A percentile compares a stretch with the other conserved stretches of the same genome.
Conservation (phyloP, 1,284 basidiomycete species). For the Leccinum glutinopallens region DNA sequence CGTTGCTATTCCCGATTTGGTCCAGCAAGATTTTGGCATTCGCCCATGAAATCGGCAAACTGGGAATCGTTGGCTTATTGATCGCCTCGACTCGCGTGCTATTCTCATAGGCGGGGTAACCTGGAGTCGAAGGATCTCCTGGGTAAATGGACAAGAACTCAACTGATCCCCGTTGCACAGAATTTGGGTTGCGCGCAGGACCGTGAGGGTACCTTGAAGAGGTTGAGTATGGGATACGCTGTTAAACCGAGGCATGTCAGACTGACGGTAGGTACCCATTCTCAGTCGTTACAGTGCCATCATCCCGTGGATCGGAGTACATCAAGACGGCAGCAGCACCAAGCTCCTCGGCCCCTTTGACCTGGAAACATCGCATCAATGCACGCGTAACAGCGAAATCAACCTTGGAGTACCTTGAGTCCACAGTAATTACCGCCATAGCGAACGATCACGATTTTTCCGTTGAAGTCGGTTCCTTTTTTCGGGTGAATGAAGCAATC, state of each 20-base stretch:
- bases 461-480: conserved; percentile 49
- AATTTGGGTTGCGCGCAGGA: conserved; percentile 71
- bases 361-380: conserved; percentile 35
- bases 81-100: conserved; percentile 60
- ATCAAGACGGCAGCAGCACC: conserved; percentile 65
- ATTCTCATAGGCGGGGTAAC: conserved; percentile 73
- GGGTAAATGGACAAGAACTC: conserved; percentile 74
- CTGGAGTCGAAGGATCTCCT: conserved; percentile 72
- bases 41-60: conserved; percentile 58
- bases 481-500: neutral
- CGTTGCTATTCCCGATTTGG: conserved; percentile 40
- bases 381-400: neutral
- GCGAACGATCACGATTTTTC: conserved; percentile 70
- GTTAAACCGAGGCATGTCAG: neutral
- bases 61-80: conserved; percentile 72
- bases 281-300: conserved; percentile 66
- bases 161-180: conserved; percentile 75
- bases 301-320: conserved; percentile 76
- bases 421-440: conserved; percentile 75
- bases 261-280: conserved; percentile 55
- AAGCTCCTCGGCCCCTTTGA: conserved; percentile 69
- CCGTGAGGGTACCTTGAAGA: conserved; percentile 57
- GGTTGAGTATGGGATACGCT: neutral
- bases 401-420: conserved; percentile 47
- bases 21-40: conserved; percentile 51